Base-by-base conservation (phyloP, 176 grass and related monocot species). In the Thalia dealbata region DNA sequence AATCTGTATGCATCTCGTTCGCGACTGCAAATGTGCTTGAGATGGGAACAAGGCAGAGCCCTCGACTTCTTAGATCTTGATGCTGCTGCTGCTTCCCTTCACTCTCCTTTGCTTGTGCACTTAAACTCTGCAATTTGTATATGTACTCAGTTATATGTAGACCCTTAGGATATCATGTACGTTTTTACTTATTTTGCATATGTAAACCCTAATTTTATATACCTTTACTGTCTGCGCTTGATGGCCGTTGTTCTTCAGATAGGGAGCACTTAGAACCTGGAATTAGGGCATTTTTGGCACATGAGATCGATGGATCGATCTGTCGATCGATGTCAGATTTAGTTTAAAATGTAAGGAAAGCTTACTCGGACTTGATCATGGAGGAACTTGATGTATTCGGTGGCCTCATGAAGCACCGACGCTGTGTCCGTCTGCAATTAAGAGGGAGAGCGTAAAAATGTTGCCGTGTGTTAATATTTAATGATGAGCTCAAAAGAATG, bases 391-490 rank as follows among this genome's bases (percentile, higher is more conserved):
- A 97, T 97, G 83, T 91, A 93, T 25, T 88, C 83, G 41, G 84
- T 97, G 15, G 95, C 87, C 74, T 97, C 95, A 61, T 97, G 90
- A 70, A 97, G 90, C 81, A 97, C 95, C 3, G 95, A 97, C 83
- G 93, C 93, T 0, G 93, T 97, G 64, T 97, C 89, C 23, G 95
- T 97, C 89, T 97, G 50, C 14, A 28, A 3, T 38, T 13, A 64
- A 21, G 14, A 54, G 21, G 24, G 14, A 54, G 45, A n/a, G n/a
- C n/a, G n/a, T 52, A 23, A 5, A 27, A 50, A 38, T 38, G 32
- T 14, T 50, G n/a, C 64, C 28, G 22, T 58, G 23, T 2, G 4
- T 38, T 38, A 38, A 38, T 38, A 38, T 38, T 38, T 38, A 38
- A 38, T 38, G 32, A 38, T 38, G 6, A 19, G 50, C 51, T 19